Evolutionary conservation across 441 rosid genomes (phyloP), one percentile per base, ranked within the genome.

Genomic region (Gossypium gossypioides): DNA sequence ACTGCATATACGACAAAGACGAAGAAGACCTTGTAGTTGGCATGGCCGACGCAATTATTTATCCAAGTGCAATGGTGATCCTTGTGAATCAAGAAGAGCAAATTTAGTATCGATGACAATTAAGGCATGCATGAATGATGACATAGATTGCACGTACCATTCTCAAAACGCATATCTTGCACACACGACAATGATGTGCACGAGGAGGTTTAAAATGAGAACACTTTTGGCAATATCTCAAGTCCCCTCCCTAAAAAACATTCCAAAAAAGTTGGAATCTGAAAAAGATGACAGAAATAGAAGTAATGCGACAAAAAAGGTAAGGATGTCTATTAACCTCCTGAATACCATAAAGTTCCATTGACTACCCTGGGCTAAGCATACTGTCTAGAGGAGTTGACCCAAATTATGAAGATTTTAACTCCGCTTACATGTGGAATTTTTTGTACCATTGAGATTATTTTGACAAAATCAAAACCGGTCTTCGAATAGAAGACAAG

Each of bases 151-250:
- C 16, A 74, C 79, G 46, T 88, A 93, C 98, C 98, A 93, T 93
- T 76, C 90, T 85, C 67, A 93, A 72, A 50, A 93, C 93, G 73
- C 98, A 93, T 87, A 91, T 82, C 85, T 81, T 89, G 83, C 98
- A 93, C 78, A 89, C 89, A 46, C 98, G 94, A 52, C 97, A 93
- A 76, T 93, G 98, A 79, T 93, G 97, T 18, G 98, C 94, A 69
- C 97, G 91, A 0, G 96, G 93, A 76, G 98, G 97, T 75, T 93
- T 93, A 77, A 70, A 83, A 61, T 79, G 86, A 67, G 89, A 83
- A 77, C 98, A 93, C 84, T 93, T 93, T 81, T 88, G 96, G 78
- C 98, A 93, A 78, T 81, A 87, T 74, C 98, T 86, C 83, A 88
- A 82, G 77, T 91, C 93, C 74, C 93, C 94, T 73, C 97, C 96